These are phyloP conservation scores for Wickerhamomyces chambardii DNA, from an alignment of 805 yeast genomes.

Conservation along the genomic window DNA sequence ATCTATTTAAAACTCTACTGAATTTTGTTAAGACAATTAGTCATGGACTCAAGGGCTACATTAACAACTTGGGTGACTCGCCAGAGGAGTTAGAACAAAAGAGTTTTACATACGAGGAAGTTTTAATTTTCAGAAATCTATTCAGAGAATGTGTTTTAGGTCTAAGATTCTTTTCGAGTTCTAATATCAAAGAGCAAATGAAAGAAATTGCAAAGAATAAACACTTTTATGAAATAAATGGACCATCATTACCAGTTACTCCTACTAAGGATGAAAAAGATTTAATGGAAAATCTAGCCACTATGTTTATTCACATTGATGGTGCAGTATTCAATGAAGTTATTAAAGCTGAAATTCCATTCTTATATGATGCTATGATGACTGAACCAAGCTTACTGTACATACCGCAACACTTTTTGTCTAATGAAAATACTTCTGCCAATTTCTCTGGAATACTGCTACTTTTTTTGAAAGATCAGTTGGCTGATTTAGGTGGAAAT, in stretches of 20 bases:
- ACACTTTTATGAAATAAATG: conserved; percentile 51
- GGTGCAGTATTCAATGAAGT: conserved; percentile 94
- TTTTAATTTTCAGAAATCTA: conserved; percentile 61
- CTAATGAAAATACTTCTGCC: conserved; percentile 90
- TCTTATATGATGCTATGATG: conserved; percentile 69
- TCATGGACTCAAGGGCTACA: conserved; percentile 56
- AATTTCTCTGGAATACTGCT: conserved; percentile 82
- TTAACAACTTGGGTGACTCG: conserved; percentile 69
- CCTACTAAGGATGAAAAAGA: conserved; percentile 93
- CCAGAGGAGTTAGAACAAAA: conserved; percentile 47
- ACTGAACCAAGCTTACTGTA: conserved; percentile 81
- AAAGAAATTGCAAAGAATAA: conserved; percentile 16
- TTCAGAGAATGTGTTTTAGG: conserved; percentile 84
- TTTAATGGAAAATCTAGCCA: conserved; percentile 89
- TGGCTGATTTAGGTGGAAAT: conserved; percentile 73
- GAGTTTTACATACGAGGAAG: conserved; percentile 77
- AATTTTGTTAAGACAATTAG: conserved; percentile 85
- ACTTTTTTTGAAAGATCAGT: conserved; percentile 61
- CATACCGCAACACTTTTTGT: conserved; percentile 88
- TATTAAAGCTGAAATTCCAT: conserved; percentile 70
- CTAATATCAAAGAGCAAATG: conserved; percentile 15
- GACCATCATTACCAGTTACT: conserved; percentile 77
- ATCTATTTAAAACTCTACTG: conserved; percentile 79
- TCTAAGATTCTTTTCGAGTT: conserved; percentile 59
- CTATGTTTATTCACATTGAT: conserved; percentile 88